These are phyloP conservation scores for Isoetes taiwanensis DNA, from an alignment of 75 land plant species.

Conservation along the genomic window DNA sequence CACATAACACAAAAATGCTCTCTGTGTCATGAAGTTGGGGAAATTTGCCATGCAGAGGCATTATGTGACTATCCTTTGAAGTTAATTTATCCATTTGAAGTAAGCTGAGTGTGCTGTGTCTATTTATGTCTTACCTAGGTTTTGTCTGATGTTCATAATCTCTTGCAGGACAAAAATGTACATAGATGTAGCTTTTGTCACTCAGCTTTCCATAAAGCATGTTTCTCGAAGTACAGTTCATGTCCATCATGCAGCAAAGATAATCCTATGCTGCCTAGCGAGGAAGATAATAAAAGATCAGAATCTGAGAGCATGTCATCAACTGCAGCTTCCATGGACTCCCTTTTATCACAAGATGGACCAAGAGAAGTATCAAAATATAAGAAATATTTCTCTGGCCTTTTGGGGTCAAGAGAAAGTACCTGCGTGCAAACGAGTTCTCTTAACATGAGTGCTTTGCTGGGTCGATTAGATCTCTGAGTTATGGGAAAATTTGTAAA, in stretches of 20 bases:
- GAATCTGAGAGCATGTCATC: background rate
- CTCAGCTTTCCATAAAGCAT: conserved; percentile 43
- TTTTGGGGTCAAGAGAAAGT: conserved; percentile 9
- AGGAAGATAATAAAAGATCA: background rate
- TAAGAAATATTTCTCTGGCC: background rate
- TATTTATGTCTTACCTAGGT: background rate
- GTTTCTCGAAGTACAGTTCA: conserved; percentile 31
- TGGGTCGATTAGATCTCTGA: conserved; percentile 16
- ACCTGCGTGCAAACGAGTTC: background rate
- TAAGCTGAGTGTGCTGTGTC: conserved; percentile 1
- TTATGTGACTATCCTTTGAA: conserved; percentile 50
- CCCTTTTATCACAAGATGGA: background rate
- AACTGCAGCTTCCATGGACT: background rate
- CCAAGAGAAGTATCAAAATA: conserved; percentile 1
- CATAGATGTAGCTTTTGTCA: conserved; percentile 40
- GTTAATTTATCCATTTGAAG: conserved; percentile 76
- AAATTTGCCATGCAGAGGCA: conserved; percentile 51
- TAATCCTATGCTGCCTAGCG: background rate
- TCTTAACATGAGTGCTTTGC: conserved; percentile 15
- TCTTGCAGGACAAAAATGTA: conserved; percentile 44
- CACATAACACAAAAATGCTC: conserved; percentile 72
- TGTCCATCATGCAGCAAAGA: conserved; percentile 38
- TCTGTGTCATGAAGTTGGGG: conserved; percentile 59
- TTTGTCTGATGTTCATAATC: background rate
- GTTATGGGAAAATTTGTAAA: too few relatives aligned